Base-by-base conservation (phyloP, 2,329 filamentous ascomycete species). In the Clarireedia homoeocarpa region DNA sequence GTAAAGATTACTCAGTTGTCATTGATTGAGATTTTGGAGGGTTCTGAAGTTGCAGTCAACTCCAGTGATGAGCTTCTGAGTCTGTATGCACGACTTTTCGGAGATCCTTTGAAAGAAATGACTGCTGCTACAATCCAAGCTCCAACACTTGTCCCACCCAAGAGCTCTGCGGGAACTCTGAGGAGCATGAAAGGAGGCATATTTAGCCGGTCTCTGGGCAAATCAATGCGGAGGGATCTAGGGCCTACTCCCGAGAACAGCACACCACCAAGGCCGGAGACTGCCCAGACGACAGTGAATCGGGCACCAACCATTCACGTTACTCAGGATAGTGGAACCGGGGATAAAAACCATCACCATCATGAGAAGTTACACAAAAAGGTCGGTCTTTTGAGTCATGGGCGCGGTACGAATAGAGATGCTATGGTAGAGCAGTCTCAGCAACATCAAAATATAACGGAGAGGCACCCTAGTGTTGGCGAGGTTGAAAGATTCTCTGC, bases 1-100 rank as follows among this genome's bases (percentile, higher is more conserved):
- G 84, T 96, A 59, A 95, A 95, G 71, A 95, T 97, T 82, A 96
- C 92, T 10, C 91, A 97, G 66, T 76, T 99, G 58, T 81, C 88
- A 4, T 79, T 99, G 20, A 72, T 94, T 3, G 92, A 97, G 71
- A 74, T 94, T 15, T 74, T 89, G 3, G 91, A 96, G 68, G 91
- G 91, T 1, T 84, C 91, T 0, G 85, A 89, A 57, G 82, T 86
- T 56, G 92, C 94, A 17, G 89, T 97, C 51, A 96, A 96, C 67
- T 85, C 88, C 58, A 91, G 88, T 67, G 84, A 89, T 61, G 91
- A 96, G 70, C 77, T 99, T 40, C 74, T 99, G 20, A 83, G 83
- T 15, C 75, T 97, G 0, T 99, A 94, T 67, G 81, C 84, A 3
- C 80, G 88, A 59, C 75, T 99, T 0, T 97, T 96, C 69, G 86